Base-by-base conservation (phyloP, 306 rosid species). In the Dicorynia guianensis region DNA sequence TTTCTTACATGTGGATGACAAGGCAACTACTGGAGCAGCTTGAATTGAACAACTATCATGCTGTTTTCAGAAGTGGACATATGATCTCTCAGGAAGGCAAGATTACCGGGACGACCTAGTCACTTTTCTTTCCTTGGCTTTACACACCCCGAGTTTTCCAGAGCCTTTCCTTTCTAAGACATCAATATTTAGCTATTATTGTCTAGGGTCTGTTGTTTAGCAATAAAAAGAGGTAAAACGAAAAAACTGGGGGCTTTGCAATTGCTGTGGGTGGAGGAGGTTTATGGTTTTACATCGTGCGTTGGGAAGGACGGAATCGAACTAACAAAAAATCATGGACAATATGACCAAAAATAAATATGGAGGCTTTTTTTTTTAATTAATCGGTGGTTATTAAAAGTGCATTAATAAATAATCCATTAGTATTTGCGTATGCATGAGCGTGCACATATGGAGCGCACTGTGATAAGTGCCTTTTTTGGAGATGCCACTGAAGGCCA, bases 1-100 rank as follows among this genome's bases (percentile, higher is more conserved):
- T 90, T 82, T 84, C 88, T 49, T 90, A 88, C 74, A 79, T 88
- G 47, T 33, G 59, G 81, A 77, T 69, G 87, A 62, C 93, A 17
- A 83, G 62, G 33, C 71, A 78, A 35, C 82, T 90, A 62, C 63
- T 86, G 63, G 85, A 88, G 77, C 83, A 61, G 66, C 85, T 90
- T 79, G 87, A 90, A 73, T 80, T 88, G 72, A 83, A 88, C 49
- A 72, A 59, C 38, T 86, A 63, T 77, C 82, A 30, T 71, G 76
- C 93, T 74, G 72, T 74, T 80, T 82, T 76, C 75, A 76, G 56
- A 74, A 67, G 78, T 25, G 76, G 58, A 64, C 40, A 20, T 39
- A 56, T 76, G 68, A 60, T n/a, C 38, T 74, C 84, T 11, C 49
- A 19, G 30, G 80, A 80, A 75, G 76, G 77, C 61, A 71, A 74